These are phyloP conservation scores for Musa troglodytarum DNA, from an alignment of 176 grass and related monocot genomes.

Conservation along the genomic window DNA sequence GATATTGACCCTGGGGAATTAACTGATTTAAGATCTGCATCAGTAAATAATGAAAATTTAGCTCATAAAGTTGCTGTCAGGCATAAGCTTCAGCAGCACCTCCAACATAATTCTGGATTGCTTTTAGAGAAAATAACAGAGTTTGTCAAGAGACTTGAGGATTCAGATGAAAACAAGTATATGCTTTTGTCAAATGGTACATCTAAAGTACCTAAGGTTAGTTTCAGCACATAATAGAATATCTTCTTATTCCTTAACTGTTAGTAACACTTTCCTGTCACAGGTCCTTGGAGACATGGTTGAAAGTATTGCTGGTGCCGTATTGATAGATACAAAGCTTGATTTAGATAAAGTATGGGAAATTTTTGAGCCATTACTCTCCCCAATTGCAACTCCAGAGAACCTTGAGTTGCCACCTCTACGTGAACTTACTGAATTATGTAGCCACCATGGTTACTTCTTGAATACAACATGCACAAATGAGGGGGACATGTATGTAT, in stretches of 20 bases:
- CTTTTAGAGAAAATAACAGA: constrained; percentile 56
- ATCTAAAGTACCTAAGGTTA: constrained; percentile 64
- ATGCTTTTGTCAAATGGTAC: constrained; percentile 29
- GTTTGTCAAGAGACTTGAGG: constrained; percentile 55
- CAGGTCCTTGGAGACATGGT: constrained; percentile 92
- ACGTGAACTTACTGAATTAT: constrained; percentile 69
- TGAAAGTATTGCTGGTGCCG: constrained; percentile 82
- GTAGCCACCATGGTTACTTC: constrained; percentile 57
- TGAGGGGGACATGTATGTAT: constrained; percentile 41
- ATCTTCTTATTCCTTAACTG: background rate
- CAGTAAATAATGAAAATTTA: constrained; percentile 91
- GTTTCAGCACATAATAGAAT: constrained; percentile 8
- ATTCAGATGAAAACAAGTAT: constrained; percentile 24
- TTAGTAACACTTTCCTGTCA: background rate
- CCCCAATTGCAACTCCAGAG: constrained; percentile 87
- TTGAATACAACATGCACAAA: constrained; percentile 40
- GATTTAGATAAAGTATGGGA: constrained; percentile 61
- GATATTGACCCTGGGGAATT: constrained; percentile 67
- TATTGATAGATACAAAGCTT: constrained; percentile 78
- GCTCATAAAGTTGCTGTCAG: constrained; percentile 69
- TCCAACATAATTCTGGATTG: constrained; percentile 58
- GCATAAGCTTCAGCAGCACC: constrained; percentile 62
- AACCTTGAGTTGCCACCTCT: constrained; percentile 60
- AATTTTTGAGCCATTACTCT: constrained; percentile 61
- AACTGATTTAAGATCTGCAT: constrained; percentile 82